Evolutionary conservation across 2,329 filamentous ascomycete species (phyloP), one percentile per base, ranked within the genome.

Genomic region (Diaporthe amygdali): DNA sequence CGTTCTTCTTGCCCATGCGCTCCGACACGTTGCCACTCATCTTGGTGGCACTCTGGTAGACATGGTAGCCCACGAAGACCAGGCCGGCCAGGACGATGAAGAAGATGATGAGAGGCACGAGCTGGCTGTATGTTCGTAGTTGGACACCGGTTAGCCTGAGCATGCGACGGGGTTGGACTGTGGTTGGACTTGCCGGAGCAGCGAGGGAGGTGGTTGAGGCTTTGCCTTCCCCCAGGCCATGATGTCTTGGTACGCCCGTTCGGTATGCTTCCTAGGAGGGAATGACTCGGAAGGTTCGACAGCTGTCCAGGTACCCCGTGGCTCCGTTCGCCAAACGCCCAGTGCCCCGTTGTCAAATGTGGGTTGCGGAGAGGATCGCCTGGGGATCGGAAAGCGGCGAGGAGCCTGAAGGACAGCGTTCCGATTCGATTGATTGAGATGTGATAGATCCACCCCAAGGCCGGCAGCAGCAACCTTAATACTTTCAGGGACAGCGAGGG

Each of bases 1-100:
- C 88, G 79, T 95, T 92, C 84, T 92, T 93, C 83, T 90, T 90
- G 79, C 91, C 90, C 89, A 95, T 93, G 78, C 90, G 90, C 81
- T 92, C 86, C 61, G 87, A 88, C 56, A 92, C 92, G 71, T 88
- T 86, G 72, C 89, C 84, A 72, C 89, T 87, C 76, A 95, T 91
- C 80, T 93, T 87, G 81, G 85, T 86, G 69, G 89, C 86, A 81
- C 90, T 90, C 68, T 92, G 81, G 82, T 93, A 95, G 79, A 95
- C 87, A 72, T 93, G 91, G 81, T 94, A 94, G 72, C 89, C 88
- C 71, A 95, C 84, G 82, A 90, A 94, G 70, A 86, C 91, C 55
- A 87, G 79, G 68, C 83, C 86, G 73, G 81, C 86, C 34, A 93
- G 79, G 66, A 92, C 76, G 72, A 85, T 70, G 77, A 94, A 84